Base-by-base conservation (phyloP, 495 filamentous ascomycete species). In the Tuber brumale region DNA sequence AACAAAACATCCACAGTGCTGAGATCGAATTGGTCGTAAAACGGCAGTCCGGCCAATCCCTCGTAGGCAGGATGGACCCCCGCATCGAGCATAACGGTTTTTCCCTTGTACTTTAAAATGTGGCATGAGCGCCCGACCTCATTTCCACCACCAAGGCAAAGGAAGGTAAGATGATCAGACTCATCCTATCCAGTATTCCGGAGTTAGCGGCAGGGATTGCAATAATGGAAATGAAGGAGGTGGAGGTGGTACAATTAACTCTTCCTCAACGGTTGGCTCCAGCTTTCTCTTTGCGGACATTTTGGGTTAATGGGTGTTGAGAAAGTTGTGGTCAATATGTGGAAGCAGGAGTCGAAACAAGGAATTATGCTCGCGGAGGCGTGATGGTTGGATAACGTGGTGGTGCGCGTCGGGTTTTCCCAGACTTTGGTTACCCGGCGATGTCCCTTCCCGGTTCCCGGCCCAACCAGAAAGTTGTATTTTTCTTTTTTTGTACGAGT, bases 71-170 rank as follows among this genome's bases (percentile, higher is more conserved):
- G 94, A 81, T 98, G 95, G 85, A 97, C 93, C 21, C 95, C 95
- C 66, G 95, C 95, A 86, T 99, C 95, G 72, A 99, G 92, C 95
- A 99, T 99, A 76, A 99, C 93, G 9, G 95, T 98, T 83, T 99
- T 99, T 31, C 95, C 95, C 83, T 98, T 99, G 88, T 99, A 99
- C 82, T 97, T 93, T 42, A 99, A 89, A 75, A 99, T 97, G 84
- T 99, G 95, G 85, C 95, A 98, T 76, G 95, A 97, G 75, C 95
- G 89, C 73, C 95, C 95, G 74, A 99, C 95, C 85, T 99, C 95
- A 83, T 97, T 98, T 51, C 95, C 95, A 75, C 95, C 95, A 72
- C 95, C 95, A 48, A 99, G 86, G 78, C 93, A 95, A 72, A 97
- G 89, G 82, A 99, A 99, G 84, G 91, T 92, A 72, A 99, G 88